Percentiles rank a stretch among this genome's conserved stretches.
phyloP scores from a whole-genome alignment of 148 eudicot species.

The Selenicereus undatus region DNA sequence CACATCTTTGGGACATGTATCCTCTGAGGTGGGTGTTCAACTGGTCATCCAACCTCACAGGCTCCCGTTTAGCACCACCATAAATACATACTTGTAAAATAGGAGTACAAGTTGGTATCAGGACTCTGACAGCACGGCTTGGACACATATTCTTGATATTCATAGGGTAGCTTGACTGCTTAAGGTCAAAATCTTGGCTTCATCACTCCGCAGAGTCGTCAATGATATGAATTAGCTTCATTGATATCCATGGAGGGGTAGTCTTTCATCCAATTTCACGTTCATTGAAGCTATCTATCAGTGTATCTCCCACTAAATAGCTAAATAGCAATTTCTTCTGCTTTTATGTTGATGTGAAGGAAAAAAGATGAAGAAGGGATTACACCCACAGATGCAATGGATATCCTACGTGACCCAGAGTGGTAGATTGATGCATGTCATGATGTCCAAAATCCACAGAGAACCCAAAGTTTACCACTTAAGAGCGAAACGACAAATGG shows the following conservation, averaged over 20 bases:
- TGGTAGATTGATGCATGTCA: slow-evolving; percentile 59
- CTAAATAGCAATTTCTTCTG: not conserved
- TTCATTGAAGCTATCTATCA: not conserved
- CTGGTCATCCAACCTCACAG: no score
- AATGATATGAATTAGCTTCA: not conserved
- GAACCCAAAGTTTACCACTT: slow-evolving; percentile 81
- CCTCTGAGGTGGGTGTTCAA: no score
- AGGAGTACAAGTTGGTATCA: not conserved
- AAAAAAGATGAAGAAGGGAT: slow-evolving; percentile 53
- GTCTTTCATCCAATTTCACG: not conserved
- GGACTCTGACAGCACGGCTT: not conserved
- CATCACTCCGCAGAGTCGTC: not conserved
- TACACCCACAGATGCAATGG: slow-evolving; percentile 81
- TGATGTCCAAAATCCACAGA: slow-evolving; percentile 80
- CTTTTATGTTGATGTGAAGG: slow-evolving; percentile 4
- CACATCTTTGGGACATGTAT: no score
- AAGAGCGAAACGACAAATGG: slow-evolving; percentile 77
- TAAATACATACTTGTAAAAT: not conserved
- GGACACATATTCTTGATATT: not conserved
- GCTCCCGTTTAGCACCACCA: not conserved
- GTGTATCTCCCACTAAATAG: not conserved
- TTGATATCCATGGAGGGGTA: not conserved
- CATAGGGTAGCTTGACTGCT: not conserved
- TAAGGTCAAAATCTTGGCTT: not conserved
- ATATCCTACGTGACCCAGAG: slow-evolving; percentile 65